Percentiles rank a stretch among this genome's conserved stretches.
phyloP scores from a whole-genome alignment of 2,329 filamentous ascomycete species.

The Rosellinia necatrix region DNA sequence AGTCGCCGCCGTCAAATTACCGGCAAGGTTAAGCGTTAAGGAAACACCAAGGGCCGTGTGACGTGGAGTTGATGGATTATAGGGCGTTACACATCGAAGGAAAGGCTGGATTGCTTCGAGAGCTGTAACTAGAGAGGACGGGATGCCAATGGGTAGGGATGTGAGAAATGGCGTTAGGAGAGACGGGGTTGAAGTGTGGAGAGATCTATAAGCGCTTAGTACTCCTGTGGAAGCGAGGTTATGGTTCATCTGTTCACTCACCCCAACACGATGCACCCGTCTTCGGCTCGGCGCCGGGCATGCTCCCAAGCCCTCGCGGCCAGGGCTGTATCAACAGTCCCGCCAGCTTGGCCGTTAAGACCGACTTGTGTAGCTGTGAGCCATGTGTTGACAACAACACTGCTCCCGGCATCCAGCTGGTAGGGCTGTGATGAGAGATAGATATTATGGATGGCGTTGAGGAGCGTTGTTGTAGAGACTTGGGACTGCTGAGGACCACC shows the following conservation, averaged over 20 bases:
- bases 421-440: constrained; percentile 85
- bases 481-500: constrained; percentile 72
- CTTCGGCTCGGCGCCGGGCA: constrained; percentile 89
- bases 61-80: constrained; percentile 82
- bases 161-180: constrained; percentile 80
- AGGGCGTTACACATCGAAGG: constrained; percentile 82
- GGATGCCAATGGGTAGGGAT: constrained; percentile 78
- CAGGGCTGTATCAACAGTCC: constrained; percentile 79
- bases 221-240: not conserved
- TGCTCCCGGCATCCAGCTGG: constrained; percentile 84
- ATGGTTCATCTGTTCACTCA: constrained; percentile 49
- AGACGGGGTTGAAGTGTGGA: constrained; percentile 87
- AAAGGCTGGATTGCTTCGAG: constrained; percentile 85
- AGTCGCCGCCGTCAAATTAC: constrained; percentile 75
- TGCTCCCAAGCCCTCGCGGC: constrained; percentile 93
- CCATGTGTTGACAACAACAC: constrained; percentile 95
- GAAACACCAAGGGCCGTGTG: constrained; percentile 81
- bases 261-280: constrained; percentile 90
- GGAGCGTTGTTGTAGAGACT: constrained; percentile 88
- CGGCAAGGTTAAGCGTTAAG: constrained; percentile 79
- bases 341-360: constrained; percentile 70
- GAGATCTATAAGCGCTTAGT: constrained; percentile 63
- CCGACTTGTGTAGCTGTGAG: constrained; percentile 76
- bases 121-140: constrained; percentile 74
- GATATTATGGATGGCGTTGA: constrained; percentile 89